Evolutionary conservation across 108 stramenopile species (phyloP).

Genomic region (Chaetoceros tenuissimus): DNA sequence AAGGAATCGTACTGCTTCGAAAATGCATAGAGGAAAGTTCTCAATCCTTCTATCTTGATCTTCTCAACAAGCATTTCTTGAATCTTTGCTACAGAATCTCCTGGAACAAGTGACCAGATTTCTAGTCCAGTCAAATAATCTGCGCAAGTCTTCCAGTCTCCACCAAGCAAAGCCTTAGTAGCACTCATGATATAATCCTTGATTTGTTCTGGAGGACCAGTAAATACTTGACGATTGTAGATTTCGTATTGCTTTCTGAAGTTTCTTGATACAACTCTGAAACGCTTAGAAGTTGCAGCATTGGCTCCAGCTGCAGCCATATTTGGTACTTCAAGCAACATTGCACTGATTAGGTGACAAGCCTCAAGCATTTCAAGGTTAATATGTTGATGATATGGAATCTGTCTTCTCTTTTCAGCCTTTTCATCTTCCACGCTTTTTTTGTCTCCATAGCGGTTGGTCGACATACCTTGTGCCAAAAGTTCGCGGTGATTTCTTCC

Average conservation of each 20-base stretch:
- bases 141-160: conserved; percentile 90
- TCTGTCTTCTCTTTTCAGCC: conserved; percentile 94
- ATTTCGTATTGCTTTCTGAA: conserved; percentile 92
- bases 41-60: conserved; percentile 94
- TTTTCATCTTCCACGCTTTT: conserved; percentile 92
- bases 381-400: conserved; percentile 95
- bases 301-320: conserved; percentile 64
- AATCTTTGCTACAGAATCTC: conserved; percentile 69
- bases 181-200: conserved; percentile 95
- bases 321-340: conserved; percentile 97
- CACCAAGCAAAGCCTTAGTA: conserved; percentile 77
- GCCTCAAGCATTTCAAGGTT: conserved; percentile 96
- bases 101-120: conserved; percentile 93
- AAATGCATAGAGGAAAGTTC: conserved; percentile 90
- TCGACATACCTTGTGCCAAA: conserved; percentile 88
- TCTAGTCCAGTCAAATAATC: conserved; percentile 73
- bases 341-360: conserved; percentile 92
- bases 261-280: conserved; percentile 77
- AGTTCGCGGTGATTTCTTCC: conserved; percentile 83
- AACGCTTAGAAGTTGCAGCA: conserved; percentile 30
- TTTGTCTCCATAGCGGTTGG: conserved; percentile 79
- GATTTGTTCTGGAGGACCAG: conserved; percentile 97
- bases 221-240: conserved; percentile 93
- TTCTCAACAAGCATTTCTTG: conserved; percentile 74
- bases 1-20: conserved; percentile 89